phyloP scores from a whole-genome alignment of 345 rosid species.

The Populus ilicifolia region DNA sequence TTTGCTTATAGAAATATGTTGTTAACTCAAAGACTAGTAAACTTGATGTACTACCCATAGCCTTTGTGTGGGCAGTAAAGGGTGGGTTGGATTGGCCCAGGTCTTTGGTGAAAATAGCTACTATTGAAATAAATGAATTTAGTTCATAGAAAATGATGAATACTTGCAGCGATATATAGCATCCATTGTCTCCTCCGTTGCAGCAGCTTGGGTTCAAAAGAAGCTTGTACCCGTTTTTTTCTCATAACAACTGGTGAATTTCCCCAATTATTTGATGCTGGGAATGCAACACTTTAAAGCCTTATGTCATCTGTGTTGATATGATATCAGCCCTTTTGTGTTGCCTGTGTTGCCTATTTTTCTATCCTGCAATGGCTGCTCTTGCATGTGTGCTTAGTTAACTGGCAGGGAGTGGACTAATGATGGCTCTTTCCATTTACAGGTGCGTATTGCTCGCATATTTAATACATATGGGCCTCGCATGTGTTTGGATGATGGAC shows the following conservation, averaged over 20 bases:
- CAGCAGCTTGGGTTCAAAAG: not conserved
- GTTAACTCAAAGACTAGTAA: no score
- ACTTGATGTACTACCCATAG: not conserved
- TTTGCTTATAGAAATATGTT: no score
- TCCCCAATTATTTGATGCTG: not conserved
- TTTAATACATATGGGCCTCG: slow-evolving; percentile 98
- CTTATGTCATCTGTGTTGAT: not conserved
- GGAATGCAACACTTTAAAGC: not conserved
- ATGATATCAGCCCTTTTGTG: not conserved
- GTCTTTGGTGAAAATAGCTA: not conserved
- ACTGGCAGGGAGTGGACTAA: not conserved
- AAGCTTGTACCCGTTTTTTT: not conserved
- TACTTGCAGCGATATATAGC: no score
- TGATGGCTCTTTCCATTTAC: slow-evolving; percentile 17
- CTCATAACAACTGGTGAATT: not conserved
- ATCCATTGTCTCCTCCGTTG: not conserved
- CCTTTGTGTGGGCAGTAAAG: not conserved
- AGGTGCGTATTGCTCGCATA: slow-evolving; percentile 98
- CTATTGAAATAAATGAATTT: not conserved
- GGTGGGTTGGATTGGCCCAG: not conserved
- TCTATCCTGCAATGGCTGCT: not conserved
- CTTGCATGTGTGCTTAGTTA: not conserved
- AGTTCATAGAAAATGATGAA: no score
- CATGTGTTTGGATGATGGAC: slow-evolving; percentile 99
- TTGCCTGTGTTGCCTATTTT: not conserved